Percentiles rank a stretch among this genome's conserved stretches.
Evolutionary conservation across 2,329 filamentous ascomycete species (phyloP).

Genomic region (Juglanconis oblonga): DNA sequence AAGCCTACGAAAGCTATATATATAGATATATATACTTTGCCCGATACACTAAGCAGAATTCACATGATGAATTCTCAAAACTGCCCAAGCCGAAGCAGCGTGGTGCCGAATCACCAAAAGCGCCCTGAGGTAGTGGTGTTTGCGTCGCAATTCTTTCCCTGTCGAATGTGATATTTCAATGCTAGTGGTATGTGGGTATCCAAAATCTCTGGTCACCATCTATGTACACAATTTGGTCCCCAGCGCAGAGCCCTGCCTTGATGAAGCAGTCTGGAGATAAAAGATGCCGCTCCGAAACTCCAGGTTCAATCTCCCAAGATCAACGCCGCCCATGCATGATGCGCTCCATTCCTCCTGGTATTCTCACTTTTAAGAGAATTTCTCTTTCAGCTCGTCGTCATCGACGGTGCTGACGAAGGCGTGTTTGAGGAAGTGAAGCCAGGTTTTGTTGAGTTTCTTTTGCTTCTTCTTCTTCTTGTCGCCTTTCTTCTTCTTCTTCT

Average conservation of each 20-base stretch:
- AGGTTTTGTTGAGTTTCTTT: constrained; percentile 62
- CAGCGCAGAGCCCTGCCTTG: neutral
- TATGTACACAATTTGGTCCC: too few species aligned
- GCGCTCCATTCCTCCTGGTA: neutral
- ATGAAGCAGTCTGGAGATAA: neutral
- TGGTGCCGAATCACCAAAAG: neutral
- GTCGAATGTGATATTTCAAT: neutral
- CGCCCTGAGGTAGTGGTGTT: too few species aligned
- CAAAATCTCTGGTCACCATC: neutral
- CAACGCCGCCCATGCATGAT: neutral
- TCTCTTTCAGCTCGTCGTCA: constrained; percentile 59
- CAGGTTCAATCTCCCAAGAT: neutral
- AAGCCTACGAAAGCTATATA: too few species aligned
- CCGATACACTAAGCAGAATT: too few species aligned
- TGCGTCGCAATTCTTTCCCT: too few species aligned
- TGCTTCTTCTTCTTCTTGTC: constrained; percentile 52
- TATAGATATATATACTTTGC: too few species aligned
- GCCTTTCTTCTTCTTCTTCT: constrained; percentile 43
- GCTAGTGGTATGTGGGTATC: neutral
- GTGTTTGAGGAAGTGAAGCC: constrained; percentile 73
- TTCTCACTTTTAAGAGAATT: constrained; percentile 10
- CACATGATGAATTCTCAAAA: too few species aligned
- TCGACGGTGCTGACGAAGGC: constrained; percentile 77
- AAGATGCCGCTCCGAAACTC: neutral
- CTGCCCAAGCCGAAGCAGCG: too few species aligned